Evolutionary conservation across 352 stramenopile genomes (phyloP).

Genomic region (Globisporangium acanthophoron): DNA sequence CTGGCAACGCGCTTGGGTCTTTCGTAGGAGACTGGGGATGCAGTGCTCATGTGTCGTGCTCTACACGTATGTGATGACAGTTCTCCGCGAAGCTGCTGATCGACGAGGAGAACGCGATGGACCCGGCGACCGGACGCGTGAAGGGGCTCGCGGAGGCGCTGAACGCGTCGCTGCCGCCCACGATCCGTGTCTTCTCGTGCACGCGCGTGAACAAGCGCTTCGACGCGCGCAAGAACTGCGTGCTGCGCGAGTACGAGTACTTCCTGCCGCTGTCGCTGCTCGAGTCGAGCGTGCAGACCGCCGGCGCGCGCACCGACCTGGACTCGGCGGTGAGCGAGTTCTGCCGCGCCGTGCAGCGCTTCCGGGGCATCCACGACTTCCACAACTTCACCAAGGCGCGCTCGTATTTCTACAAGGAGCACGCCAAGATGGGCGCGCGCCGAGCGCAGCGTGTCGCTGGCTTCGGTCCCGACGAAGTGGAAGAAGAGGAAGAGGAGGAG

Average conservation of each 20-base stretch:
- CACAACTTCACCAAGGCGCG: conserved; percentile 89
- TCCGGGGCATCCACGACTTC: conserved; percentile 87
- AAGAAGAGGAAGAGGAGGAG: conserved; percentile 14
- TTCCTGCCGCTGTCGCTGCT: conserved; percentile 84
- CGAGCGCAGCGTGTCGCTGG: conserved; percentile 9
- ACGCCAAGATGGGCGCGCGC: conserved; percentile 29
- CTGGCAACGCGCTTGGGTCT: too few relatives aligned
- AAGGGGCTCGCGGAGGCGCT: conserved; percentile 53
- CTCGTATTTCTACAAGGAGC: conserved; percentile 70
- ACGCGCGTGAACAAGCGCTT: conserved; percentile 89
- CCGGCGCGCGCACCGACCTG: conserved; percentile 20
- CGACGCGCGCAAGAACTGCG: conserved; percentile 81
- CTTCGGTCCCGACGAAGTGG: conserved; percentile 6
- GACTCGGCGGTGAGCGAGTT: conserved; percentile 42
- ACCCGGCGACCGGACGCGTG: conserved; percentile 49
- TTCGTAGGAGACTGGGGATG: too few relatives aligned
- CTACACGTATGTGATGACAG: conserved; percentile 19
- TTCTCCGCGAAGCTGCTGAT: conserved; percentile 87
- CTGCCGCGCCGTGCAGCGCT: conserved; percentile 43
- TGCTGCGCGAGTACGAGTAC: conserved; percentile 89
- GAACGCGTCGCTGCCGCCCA: conserved; percentile 71
- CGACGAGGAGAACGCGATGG: conserved; percentile 62
- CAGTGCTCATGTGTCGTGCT: not conserved
- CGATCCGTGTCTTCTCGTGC: conserved; percentile 85
- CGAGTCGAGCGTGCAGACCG: conserved; percentile 30